A percentile compares a stretch with the other conserved stretches of the same genome.
Conservation (phyloP, 495 filamentous ascomycete genomes). For the Lasiosphaeris hirsuta region DNA sequence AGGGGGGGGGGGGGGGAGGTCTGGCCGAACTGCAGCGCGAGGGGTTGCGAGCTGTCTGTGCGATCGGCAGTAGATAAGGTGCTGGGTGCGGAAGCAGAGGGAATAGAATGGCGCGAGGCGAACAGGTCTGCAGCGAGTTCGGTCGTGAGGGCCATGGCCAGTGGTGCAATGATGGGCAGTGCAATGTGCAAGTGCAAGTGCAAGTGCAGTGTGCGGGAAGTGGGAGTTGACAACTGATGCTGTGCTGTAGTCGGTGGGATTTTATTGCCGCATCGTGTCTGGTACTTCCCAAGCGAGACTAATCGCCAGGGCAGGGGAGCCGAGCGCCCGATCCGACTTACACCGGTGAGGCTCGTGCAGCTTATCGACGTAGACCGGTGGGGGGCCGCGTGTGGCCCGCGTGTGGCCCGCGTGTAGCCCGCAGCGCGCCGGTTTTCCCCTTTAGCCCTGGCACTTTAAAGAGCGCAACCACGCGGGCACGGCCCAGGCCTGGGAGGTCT, state of each 20-base stretch:
- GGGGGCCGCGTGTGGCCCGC: conserved; percentile 1
- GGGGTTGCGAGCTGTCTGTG: not conserved
- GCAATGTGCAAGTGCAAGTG: no score
- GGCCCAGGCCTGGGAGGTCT: no score
- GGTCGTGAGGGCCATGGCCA: not conserved
- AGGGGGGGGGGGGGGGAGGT: not conserved
- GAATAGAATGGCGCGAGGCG: not conserved
- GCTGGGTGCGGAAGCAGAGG: no score
- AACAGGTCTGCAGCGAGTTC: not conserved
- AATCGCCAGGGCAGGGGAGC: not conserved
- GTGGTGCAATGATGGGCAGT: no score
- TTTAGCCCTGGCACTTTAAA: not conserved
- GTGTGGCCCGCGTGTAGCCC: not conserved
- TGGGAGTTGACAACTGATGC: no score
- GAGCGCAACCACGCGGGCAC: not conserved
- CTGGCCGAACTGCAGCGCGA: not conserved
- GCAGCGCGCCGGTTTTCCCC: not conserved
- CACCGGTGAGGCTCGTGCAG: conserved; percentile 5
- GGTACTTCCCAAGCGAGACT: not conserved
- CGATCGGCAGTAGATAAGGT: conserved; percentile 10
- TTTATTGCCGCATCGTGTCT: no score
- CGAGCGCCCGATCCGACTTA: not conserved
- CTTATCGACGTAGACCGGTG: not conserved
- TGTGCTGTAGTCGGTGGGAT: no score
- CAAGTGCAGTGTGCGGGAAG: no score